A percentile compares a stretch with the other conserved stretches of the same genome.
These are phyloP conservation scores for Petunia secreta DNA, from an alignment of 257 asterid species.

Conservation along the genomic window DNA sequence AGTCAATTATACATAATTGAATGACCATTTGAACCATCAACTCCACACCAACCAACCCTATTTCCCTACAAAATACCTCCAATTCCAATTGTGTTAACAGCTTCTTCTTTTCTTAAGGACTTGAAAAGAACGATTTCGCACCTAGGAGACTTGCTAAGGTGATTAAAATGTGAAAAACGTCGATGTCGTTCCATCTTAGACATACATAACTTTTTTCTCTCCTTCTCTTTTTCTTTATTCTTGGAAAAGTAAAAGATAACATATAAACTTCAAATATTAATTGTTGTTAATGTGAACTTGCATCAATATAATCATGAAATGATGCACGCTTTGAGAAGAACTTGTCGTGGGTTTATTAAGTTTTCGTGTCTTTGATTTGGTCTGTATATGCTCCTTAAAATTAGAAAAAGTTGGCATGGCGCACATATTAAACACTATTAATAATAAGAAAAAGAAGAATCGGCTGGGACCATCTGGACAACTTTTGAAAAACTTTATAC, in stretches of 20 bases:
- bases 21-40: too few relatives aligned
- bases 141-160: not conserved
- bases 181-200: too few relatives aligned
- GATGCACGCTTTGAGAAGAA: conserved; percentile 4
- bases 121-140: too few relatives aligned
- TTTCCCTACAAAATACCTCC: too few relatives aligned
- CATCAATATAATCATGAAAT: conserved; percentile 10
- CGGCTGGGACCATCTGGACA: not conserved
- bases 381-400: not conserved
- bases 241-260: not conserved
- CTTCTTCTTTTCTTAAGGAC: too few relatives aligned
- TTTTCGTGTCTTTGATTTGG: not conserved
- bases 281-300: not conserved
- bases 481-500: not conserved
- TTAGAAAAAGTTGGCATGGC: not conserved
- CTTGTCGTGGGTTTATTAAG: not conserved
- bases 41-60: too few relatives aligned
- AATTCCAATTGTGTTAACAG: too few relatives aligned
- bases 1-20: too few relatives aligned
- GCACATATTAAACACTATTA: not conserved
- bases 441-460: not conserved
- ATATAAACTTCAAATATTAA: not conserved
- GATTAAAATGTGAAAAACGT: not conserved
- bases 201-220: too few relatives aligned
- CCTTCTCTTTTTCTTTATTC: not conserved